These are phyloP conservation scores for Pseudoscleropodium purum DNA, from an alignment of 225 moss, liverwort and hornwort genomes.

Conservation along the genomic window DNA sequence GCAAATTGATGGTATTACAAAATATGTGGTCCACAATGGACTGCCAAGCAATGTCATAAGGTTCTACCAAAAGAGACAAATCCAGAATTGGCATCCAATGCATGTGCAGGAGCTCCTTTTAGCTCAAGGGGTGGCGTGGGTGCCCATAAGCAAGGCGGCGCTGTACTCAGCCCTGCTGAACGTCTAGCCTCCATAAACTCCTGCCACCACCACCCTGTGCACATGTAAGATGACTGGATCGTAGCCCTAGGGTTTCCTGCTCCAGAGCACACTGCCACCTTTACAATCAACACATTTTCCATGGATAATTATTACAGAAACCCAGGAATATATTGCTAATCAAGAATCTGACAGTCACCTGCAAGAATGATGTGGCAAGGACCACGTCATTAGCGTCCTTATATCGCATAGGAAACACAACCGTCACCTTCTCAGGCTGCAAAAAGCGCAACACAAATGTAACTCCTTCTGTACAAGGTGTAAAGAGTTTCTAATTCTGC, in stretches of 20 bases:
- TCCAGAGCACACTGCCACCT: background rate
- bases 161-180: conserved; percentile 69
- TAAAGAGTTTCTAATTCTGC: background rate
- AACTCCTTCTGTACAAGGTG: background rate
- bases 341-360: conserved; percentile 48
- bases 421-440: conserved; percentile 95
- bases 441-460: background rate
- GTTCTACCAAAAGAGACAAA: conserved; percentile 86
- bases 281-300: background rate
- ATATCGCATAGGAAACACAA: conserved; percentile 99
- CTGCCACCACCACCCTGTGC: conserved; percentile 51
- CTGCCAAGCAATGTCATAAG: background rate
- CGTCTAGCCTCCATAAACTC: conserved; percentile 99
- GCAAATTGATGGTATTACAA: background rate
- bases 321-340: background rate
- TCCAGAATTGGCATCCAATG: conserved; percentile 95
- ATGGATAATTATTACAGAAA: background rate
- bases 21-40: background rate
- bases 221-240: conserved; percentile 19
- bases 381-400: conserved; percentile 96
- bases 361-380: conserved; percentile 93
- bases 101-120: conserved; percentile 85
- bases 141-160: conserved; percentile 98
- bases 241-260: background rate
- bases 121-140: conserved; percentile 86